phyloP scores from a whole-genome alignment of 768 basidiomycete species.

The Cystoderma amianthinum region DNA sequence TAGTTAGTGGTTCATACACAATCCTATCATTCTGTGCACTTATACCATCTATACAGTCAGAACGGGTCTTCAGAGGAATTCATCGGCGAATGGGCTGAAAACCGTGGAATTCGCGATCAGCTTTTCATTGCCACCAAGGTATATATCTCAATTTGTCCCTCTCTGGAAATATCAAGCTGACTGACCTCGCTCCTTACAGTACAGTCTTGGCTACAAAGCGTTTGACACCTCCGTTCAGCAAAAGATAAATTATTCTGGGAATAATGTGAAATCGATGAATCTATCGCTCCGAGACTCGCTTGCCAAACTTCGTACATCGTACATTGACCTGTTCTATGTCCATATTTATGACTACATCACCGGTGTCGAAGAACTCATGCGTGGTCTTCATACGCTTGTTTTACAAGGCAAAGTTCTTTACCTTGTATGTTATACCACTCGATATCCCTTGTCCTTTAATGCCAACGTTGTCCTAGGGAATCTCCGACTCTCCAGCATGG shows the following conservation, averaged over 20 bases:
- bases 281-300: constrained; percentile 34
- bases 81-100: constrained; percentile 47
- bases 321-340: constrained; percentile 40
- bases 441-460: neutral
- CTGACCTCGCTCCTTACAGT: no score
- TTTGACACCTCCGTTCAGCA: constrained; percentile 16
- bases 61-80: constrained; percentile 48
- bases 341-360: constrained; percentile 50
- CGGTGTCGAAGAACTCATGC: constrained; percentile 51
- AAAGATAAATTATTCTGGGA: constrained; percentile 38
- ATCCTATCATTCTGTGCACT: neutral
- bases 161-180: no score
- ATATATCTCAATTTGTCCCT: no score
- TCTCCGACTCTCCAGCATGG: constrained; percentile 41
- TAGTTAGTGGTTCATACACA: constrained; percentile 29
- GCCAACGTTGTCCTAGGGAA: constrained; percentile 21
- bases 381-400: constrained; percentile 44
- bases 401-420: constrained; percentile 47
- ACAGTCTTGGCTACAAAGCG: constrained; percentile 20
- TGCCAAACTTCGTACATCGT: constrained; percentile 36
- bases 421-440: constrained; percentile 12
- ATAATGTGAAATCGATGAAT: constrained; percentile 36
- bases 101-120: constrained; percentile 36
- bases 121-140: constrained; percentile 43
- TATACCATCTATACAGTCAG: constrained; percentile 23